These are phyloP conservation scores for Gnetum montanum DNA, from an alignment of 75 land plant species.

Conservation along the genomic window DNA sequence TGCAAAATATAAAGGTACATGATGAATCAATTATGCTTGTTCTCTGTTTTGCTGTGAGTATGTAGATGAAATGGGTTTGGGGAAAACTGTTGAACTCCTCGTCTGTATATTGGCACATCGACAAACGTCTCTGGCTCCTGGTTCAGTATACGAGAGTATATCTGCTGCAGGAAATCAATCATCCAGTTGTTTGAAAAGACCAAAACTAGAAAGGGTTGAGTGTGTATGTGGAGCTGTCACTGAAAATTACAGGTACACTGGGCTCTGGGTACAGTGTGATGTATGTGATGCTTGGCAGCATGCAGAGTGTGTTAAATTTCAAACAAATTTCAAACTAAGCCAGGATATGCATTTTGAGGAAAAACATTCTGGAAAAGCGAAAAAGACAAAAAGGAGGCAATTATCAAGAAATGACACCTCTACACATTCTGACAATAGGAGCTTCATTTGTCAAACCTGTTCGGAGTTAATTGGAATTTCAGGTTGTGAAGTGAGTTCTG, in stretches of 20 bases:
- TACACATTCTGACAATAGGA: no score
- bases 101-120: slow-evolving; percentile 86
- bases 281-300: slow-evolving; percentile 99
- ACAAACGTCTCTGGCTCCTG: slow-evolving; percentile 18
- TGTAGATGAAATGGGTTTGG: slow-evolving; percentile 98
- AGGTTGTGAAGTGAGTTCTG: slow-evolving; percentile 41
- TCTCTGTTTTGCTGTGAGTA: slow-evolving; percentile 5
- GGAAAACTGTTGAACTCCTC: slow-evolving; percentile 93
- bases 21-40: no score
- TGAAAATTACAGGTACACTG: slow-evolving; percentile 48
- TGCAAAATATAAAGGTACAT: no score
- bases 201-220: slow-evolving; percentile 80
- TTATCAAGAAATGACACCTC: no score
- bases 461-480: slow-evolving; percentile 63
- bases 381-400: slow-evolving; percentile 6
- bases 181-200: slow-evolving; percentile 34
- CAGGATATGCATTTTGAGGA: background rate
- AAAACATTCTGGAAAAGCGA: slow-evolving; percentile 7
- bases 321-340: slow-evolving; percentile 16
- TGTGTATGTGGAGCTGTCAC: slow-evolving; percentile 85
- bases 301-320: slow-evolving; percentile 88
- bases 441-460: slow-evolving; percentile 58
- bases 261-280: slow-evolving; percentile 96
- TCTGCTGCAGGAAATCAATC: slow-evolving; percentile 3
- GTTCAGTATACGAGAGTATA: slow-evolving; percentile 2